Evolutionary conservation across 345 rosid genomes (phyloP).

Genomic region (Arabidopsis suecica): DNA sequence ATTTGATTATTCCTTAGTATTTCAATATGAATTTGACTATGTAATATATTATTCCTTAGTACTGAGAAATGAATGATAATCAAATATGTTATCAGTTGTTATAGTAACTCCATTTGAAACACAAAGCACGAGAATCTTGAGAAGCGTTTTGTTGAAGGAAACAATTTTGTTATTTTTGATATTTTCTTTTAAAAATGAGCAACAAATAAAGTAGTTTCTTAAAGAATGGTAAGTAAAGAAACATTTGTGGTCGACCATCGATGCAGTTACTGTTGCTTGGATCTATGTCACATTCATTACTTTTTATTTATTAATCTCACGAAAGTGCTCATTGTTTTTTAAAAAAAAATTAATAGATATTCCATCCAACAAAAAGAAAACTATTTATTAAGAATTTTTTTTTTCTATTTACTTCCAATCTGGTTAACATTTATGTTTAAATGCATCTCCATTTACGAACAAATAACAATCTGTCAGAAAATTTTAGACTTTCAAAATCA

Average conservation of each 20-base stretch:
- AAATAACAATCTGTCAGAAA: background rate
- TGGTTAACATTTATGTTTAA: background rate
- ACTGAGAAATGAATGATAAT: too few relatives aligned
- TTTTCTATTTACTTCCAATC: background rate
- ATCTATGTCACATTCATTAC: slow-evolving; percentile 21
- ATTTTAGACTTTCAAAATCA: background rate
- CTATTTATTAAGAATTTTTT: too few relatives aligned
- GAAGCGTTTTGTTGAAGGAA: slow-evolving; percentile 46
- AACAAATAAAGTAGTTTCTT: slow-evolving; percentile 4
- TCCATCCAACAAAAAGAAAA: too few relatives aligned
- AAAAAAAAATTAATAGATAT: too few relatives aligned
- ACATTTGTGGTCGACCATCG: slow-evolving; percentile 27
- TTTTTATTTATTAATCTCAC: background rate
- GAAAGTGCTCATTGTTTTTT: background rate
- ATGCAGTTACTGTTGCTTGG: slow-evolving; percentile 33
- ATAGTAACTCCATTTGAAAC: slow-evolving; percentile 29
- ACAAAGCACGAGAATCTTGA: slow-evolving; percentile 47
- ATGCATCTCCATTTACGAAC: background rate
- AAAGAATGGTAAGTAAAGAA: slow-evolving; percentile 22
- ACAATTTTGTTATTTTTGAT: slow-evolving; percentile 1
- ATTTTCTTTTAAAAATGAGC: background rate
- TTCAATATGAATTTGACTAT: too few relatives aligned
- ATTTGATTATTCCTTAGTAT: background rate
- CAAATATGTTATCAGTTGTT: background rate
- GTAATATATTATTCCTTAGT: too few relatives aligned